Conservation (phyloP, 202 grass and related monocot genomes). For the Setaria italica region DNA sequence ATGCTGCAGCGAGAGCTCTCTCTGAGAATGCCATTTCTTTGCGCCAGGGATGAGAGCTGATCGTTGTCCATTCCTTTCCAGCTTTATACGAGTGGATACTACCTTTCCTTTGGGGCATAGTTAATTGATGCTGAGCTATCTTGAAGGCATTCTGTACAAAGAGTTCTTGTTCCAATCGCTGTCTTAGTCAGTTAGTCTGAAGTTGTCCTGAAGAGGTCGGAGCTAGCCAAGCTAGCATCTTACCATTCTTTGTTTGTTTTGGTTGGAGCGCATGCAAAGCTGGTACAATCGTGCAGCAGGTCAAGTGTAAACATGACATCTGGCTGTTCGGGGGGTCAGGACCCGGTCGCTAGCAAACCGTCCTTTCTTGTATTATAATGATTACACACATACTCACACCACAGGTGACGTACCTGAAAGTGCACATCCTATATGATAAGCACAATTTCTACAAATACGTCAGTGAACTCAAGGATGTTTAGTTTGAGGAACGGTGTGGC, state of each 20-base stretch:
- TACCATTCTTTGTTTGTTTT: not conserved
- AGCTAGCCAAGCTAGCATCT: not conserved
- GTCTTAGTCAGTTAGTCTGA: not conserved
- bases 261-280: not conserved
- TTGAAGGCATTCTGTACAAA: not conserved
- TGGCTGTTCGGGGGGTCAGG: too few relatives aligned
- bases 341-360: too few relatives aligned
- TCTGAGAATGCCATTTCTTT: constrained; percentile 3
- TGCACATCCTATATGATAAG: too few relatives aligned
- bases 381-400: too few relatives aligned
- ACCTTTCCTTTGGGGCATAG: too few relatives aligned
- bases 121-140: not conserved
- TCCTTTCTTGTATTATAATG: too few relatives aligned
- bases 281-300: not conserved
- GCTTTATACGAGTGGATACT: not conserved
- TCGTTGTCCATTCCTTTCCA: not conserved
- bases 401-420: too few relatives aligned
- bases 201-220: not conserved
- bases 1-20: not conserved
- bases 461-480: too few relatives aligned
- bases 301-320: not conserved
- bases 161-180: constrained; percentile 10
- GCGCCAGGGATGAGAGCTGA: not conserved
- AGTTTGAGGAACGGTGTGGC: too few relatives aligned
- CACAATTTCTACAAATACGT: too few relatives aligned